These are phyloP conservation scores for Talaromyces albobiverticillius DNA, from an alignment of 2,329 filamentous ascomycete species.

Conservation along the genomic window DNA sequence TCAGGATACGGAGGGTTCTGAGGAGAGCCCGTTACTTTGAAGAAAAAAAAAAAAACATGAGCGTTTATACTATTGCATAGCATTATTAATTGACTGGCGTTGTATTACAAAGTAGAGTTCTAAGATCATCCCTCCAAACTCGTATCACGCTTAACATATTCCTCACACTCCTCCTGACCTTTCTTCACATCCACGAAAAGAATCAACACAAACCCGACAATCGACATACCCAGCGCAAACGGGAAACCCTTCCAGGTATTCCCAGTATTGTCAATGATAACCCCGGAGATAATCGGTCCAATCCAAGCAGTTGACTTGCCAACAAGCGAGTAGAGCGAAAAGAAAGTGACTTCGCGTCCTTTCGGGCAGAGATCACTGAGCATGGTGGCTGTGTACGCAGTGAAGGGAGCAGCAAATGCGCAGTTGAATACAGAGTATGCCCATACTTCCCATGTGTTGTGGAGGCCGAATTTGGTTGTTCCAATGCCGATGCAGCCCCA, in stretches of 20 bases:
- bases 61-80: not conserved
- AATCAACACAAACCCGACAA: constrained; percentile 2
- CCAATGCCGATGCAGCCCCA: constrained; percentile 6
- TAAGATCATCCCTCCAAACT: not conserved
- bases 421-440: constrained; percentile 4
- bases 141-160: constrained; percentile 2
- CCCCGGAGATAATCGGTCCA: constrained; percentile 1
- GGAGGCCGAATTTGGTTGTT: constrained; percentile 1
- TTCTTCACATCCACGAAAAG: constrained; percentile 4
- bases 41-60: too few species aligned
- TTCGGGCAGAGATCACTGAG: not conserved
- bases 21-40: not conserved
- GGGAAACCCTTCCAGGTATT: constrained; percentile 2
- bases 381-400: not conserved
- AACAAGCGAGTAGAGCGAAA: not conserved
- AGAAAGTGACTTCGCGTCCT: not conserved
- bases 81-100: not conserved
- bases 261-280: not conserved
- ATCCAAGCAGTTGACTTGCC: constrained; percentile 3
- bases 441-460: constrained; percentile 7
- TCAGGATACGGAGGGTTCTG: not conserved
- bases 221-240: constrained; percentile 2
- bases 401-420: not conserved
- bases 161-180: constrained; percentile 1
- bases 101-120: not conserved